Base-by-base conservation (phyloP, 1,284 basidiomycete genomes). In the Chalciporus piperatoides region DNA sequence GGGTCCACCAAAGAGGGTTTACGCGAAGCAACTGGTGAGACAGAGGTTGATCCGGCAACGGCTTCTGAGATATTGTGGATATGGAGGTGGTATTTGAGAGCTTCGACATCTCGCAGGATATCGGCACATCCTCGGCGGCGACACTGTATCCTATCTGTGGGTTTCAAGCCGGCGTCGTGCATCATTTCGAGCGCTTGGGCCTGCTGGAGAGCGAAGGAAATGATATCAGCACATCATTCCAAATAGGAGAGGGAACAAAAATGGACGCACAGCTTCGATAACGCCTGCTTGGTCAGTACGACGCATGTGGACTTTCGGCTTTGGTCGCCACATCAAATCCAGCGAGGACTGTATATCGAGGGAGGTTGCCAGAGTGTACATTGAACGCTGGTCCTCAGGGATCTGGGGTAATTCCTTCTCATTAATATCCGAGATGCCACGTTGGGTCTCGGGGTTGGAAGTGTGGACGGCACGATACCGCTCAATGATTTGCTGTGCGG, bases 71-170 rank as follows among this genome's bases (percentile, higher is more conserved):
- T 73, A 56, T 80, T 75, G 60, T 85, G 82, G 23, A 84, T 76
- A 54, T 81, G 77, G 36, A 84, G 65, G 58, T 85, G 82, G 55
- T 70, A 76, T 46, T 75, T 73, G 44, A 85, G 71, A 38, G 76
- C 75, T 52, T 71, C 68, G 41, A 77, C 70, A 45, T 71, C 70
- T 8, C 63, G 61, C 12, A 84, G 62, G 4, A 73, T 67, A 57
- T 80, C 72, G 10, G 67, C 64, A 59, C 82, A 85, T 28, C 72
- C 78, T 25, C 68, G 62, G n/a, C 79, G 74, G 25, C 69, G 71
- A 59, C 82, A 85, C 11, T 77, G 62, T 17, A 73, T 60, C 36
- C 56, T 55, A 33, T 57, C 56, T 17, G 65, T 56, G 33, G 53
- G 60, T n/a, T 54, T 54, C 48, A 64, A 54, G 28, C 62, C 62